A percentile compares a stretch with the other conserved stretches of the same genome.
phyloP scores from a whole-genome alignment of 345 rosid genomes.

The Eucalyptus sp. region DNA sequence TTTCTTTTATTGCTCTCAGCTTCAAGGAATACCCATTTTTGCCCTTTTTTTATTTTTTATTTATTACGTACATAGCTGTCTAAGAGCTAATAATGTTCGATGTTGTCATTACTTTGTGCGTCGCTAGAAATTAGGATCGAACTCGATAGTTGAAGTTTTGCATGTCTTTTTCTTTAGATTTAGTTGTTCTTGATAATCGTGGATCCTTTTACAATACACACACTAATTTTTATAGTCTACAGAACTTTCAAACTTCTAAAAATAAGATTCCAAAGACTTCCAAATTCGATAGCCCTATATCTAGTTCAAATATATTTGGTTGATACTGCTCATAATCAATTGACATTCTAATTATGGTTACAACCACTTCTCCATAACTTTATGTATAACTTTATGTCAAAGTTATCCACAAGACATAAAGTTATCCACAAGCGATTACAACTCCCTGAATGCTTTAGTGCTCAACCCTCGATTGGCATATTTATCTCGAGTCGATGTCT shows the following conservation, averaged over 20 bases:
- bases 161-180: too few relatives aligned
- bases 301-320: too few relatives aligned
- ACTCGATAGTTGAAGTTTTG: not conserved
- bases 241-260: too few relatives aligned
- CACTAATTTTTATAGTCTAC: not conserved
- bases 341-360: not conserved
- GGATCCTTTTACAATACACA: not conserved
- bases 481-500: not conserved
- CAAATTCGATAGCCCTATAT: too few relatives aligned
- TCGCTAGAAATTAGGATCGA: not conserved
- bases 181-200: not conserved
- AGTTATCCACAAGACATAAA: not conserved
- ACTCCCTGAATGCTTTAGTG: fast-evolving
- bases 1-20: not conserved
- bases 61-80: not conserved
- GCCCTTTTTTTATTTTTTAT: not conserved
- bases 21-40: not conserved
- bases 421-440: not conserved
- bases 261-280: too few relatives aligned
- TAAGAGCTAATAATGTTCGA: not conserved
- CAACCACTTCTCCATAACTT: not conserved
- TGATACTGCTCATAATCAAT: not conserved
- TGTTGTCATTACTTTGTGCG: not conserved
- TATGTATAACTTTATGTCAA: not conserved
- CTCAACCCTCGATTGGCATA: not conserved